Evolutionary conservation across 345 rosid genomes (phyloP), one percentile per base, ranked within the genome.

Genomic region (Xanthoceras sorbifolium): DNA sequence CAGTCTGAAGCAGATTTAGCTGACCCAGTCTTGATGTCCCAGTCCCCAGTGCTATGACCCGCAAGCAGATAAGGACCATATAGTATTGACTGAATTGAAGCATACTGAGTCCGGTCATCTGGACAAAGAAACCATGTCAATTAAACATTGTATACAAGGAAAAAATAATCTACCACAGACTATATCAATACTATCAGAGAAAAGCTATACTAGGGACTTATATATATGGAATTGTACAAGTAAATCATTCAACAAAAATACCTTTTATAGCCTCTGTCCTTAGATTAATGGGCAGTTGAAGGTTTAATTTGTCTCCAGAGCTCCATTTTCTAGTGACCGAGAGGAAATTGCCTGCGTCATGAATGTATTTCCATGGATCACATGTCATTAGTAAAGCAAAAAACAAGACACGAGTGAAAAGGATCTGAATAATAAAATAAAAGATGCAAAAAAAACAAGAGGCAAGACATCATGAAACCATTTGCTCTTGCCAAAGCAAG

Each of bases 1-100:
- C 91, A 92, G 40, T 88, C 89, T 0, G 85, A 77, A 76, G 77
- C 77, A 25, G 85, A 83, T 42, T 31, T 62, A 20, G 77, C 76
- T 23, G 90, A 81, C 15, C 76, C 84, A 46, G 93, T 71, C 78
- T 82, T 85, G 73, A 89, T 69, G 80, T 90, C 88, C 97, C 96
- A 92, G 32, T 93, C 93, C 40, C 88, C 92, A 46, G 72, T 82
- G 2, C 89, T 89, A 74, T 80, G 86, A 34, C 97, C 97, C 1
- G 90, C 91, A 74, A 95, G 93, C 63, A 93, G 87, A 82, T 91
- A 90, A 9, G 97, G 98, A 5, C 99, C 99, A 76, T 88, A 96
- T 8, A 96, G 93, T 79, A 96, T 91, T 20, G 98, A 98, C 55
- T 85, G 90, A 66, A 96, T 28, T 14, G 98, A 92, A 75, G 91